Evolutionary conservation across 1,284 basidiomycete genomes (phyloP).

Genomic region (Earliella scabrosa): DNA sequence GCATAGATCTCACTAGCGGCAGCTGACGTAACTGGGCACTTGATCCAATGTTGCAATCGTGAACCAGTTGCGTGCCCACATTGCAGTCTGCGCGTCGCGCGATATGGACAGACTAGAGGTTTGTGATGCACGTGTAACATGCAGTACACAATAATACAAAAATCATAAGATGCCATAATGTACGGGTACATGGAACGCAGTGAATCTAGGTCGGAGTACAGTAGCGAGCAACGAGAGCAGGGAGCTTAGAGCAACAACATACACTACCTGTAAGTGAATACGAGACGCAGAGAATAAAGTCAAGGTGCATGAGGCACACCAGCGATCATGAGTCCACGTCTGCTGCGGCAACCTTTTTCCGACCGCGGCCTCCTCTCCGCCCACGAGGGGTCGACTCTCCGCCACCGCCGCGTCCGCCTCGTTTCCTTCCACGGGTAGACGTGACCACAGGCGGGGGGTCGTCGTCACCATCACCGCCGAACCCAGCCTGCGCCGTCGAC

Average conservation of each 20-base stretch:
- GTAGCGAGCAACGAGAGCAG: conserved; percentile 24
- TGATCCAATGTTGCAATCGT: no score
- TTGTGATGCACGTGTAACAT: background rate
- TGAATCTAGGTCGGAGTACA: conserved; percentile 25
- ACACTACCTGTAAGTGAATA: conserved; percentile 22
- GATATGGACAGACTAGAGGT: no score
- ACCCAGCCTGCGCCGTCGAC: conserved; percentile 16
- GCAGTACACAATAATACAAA: conserved; percentile 24
- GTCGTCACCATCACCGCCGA: conserved; percentile 38
- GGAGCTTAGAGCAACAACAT: conserved; percentile 26
- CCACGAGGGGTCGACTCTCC: conserved; percentile 20
- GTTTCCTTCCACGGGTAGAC: conserved; percentile 43
- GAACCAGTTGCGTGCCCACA: no score
- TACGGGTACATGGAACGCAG: conserved; percentile 21
- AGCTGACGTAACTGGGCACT: conserved; percentile 2
- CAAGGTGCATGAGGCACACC: background rate
- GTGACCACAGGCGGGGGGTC: conserved; percentile 38
- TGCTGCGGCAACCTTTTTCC: conserved; percentile 28
- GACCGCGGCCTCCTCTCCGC: conserved; percentile 24
- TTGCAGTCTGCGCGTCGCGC: no score
- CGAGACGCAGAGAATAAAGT: conserved; percentile 9
- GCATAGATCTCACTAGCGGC: background rate
- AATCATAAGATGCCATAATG: conserved; percentile 24
- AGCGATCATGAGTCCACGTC: conserved; percentile 25
- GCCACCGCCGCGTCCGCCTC: conserved; percentile 45